phyloP scores from a whole-genome alignment of 208 protist genomes.

The Sergeia podlipaevii region DNA sequence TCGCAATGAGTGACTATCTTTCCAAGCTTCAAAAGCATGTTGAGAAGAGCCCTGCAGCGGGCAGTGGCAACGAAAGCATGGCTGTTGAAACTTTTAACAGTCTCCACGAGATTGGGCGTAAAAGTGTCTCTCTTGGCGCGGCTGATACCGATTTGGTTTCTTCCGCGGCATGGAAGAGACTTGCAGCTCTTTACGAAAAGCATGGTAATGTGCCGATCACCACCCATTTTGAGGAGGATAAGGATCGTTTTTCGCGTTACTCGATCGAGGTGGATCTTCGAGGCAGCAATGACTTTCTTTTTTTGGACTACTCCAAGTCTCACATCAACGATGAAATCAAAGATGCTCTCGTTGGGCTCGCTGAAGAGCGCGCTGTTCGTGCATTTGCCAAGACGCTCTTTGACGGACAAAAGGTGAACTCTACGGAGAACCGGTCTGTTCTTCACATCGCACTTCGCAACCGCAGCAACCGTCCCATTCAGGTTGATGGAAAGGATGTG shows the following conservation, averaged over 20 bases:
- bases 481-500: constrained; percentile 94
- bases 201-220: constrained; percentile 57
- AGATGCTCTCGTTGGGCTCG: constrained; percentile 78
- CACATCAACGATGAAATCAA: constrained; percentile 93
- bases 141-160: constrained; percentile 39
- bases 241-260: constrained; percentile 62
- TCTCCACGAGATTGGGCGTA: constrained; percentile 48
- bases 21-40: constrained; percentile 41
- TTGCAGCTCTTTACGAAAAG: constrained; percentile 67
- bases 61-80: constrained; percentile 34
- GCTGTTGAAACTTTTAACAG: constrained; percentile 58
- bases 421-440: constrained; percentile 93
- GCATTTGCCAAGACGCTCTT: constrained; percentile 88
- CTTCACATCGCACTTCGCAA: constrained; percentile 97
- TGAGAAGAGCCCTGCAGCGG: constrained; percentile 22
- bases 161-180: constrained; percentile 45
- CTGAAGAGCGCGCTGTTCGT: constrained; percentile 74
- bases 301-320: constrained; percentile 97
- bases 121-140: constrained; percentile 30
- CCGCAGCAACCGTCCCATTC: constrained; percentile 71
- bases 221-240: constrained; percentile 58
- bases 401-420: constrained; percentile 94
- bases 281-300: constrained; percentile 70
- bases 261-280: constrained; percentile 61
- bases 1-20: constrained; percentile 40